A percentile compares a stretch with the other conserved stretches of the same genome.
Evolutionary conservation across 805 yeast genomes (phyloP).

Genomic region (Yarrowia sp.): DNA sequence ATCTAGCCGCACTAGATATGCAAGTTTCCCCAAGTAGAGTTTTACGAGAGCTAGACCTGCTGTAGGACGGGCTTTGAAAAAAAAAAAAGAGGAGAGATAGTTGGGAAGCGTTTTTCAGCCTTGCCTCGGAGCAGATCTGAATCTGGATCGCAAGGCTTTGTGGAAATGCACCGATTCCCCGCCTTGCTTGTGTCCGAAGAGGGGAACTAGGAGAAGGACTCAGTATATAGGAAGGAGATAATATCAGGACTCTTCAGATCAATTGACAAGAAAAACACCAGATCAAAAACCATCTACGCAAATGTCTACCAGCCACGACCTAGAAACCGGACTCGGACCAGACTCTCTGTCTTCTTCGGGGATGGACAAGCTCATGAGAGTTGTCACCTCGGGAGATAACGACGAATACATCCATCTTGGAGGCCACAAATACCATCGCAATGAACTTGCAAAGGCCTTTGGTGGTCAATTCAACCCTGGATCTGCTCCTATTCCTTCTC

Average conservation of each 20-base stretch:
- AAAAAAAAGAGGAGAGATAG: background rate
- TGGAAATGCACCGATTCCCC: constrained; percentile 9
- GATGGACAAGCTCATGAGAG: constrained; percentile 40
- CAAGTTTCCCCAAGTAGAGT: background rate
- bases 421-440: constrained; percentile 63
- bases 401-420: constrained; percentile 72
- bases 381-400: constrained; percentile 55
- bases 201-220: background rate
- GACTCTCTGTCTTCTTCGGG: constrained; percentile 22
- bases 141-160: constrained; percentile 1
- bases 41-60: constrained; percentile 1
- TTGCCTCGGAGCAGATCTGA: too few relatives aligned
- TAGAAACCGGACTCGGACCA: constrained; percentile 4
- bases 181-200: background rate
- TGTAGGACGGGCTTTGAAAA: background rate
- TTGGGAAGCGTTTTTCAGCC: background rate
- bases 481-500: constrained; percentile 49
- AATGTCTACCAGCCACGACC: background rate
- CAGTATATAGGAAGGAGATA: background rate
- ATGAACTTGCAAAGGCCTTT: constrained; percentile 68
- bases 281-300: background rate
- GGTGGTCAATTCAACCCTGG: constrained; percentile 39
- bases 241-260: background rate
- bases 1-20: constrained; percentile 23
- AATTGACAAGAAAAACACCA: too few relatives aligned